These are phyloP conservation scores for Cucurbita pepo DNA, from an alignment of 306 rosid genomes.

Conservation along the genomic window DNA sequence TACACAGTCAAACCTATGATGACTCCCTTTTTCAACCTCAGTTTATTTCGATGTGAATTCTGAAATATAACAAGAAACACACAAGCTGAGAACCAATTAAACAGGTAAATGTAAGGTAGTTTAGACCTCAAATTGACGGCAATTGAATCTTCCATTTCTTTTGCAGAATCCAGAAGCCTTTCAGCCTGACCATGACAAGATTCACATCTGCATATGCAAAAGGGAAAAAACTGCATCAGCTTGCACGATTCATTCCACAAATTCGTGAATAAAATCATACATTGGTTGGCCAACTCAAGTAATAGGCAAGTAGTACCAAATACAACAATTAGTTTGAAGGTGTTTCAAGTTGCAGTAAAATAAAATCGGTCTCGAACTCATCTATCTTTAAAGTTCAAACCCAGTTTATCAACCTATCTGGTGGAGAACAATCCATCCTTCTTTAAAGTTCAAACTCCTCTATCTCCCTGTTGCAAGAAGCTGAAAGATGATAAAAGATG, in stretches of 20 bases:
- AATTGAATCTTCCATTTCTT: constrained; percentile 99
- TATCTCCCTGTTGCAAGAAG: too few relatives aligned
- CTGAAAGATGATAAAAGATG: too few relatives aligned
- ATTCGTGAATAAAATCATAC: not conserved
- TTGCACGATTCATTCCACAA: not conserved
- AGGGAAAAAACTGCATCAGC: not conserved
- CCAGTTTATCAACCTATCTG: too few relatives aligned
- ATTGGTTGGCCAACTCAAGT: not conserved
- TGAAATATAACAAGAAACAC: not conserved
- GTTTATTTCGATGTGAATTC: not conserved
- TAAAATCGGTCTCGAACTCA: not conserved
- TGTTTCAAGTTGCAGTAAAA: not conserved
- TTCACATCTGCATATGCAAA: constrained; percentile 61
- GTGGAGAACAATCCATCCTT: too few relatives aligned
- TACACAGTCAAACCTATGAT: not conserved
- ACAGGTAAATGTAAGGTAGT: not conserved
- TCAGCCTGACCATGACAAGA: constrained; percentile 99
- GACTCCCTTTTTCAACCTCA: not conserved
- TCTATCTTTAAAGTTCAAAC: too few relatives aligned
- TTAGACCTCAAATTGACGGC: constrained; percentile 84
- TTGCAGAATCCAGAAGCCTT: constrained; percentile 95
- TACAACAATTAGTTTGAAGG: not conserved
- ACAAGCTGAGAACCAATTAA: not conserved
- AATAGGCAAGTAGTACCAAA: not conserved
- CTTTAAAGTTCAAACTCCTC: too few relatives aligned